Conservation (phyloP, 768 basidiomycete genomes). For the Pleurotus sapidus region DNA sequence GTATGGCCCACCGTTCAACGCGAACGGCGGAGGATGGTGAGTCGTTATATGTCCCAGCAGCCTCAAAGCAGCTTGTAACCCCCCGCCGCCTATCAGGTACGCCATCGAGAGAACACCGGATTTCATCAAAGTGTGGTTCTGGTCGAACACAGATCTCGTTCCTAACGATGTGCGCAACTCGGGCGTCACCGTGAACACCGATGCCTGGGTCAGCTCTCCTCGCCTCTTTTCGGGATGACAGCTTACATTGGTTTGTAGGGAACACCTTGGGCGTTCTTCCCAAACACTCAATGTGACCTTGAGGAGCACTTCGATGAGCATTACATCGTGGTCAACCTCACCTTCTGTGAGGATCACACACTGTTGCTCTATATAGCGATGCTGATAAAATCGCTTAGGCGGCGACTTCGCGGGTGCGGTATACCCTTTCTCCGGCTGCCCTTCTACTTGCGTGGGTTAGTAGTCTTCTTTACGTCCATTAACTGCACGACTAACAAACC, state of each 20-base stretch:
- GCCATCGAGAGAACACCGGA: constrained; percentile 57
- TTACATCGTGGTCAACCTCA: constrained; percentile 60
- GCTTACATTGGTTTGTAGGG: constrained; percentile 34
- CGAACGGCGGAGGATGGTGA: constrained; percentile 58
- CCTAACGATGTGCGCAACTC: constrained; percentile 47
- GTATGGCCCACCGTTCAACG: constrained; percentile 59
- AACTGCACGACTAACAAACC: no score
- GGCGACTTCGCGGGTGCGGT: constrained; percentile 57
- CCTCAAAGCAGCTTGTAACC: background rate
- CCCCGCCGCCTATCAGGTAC: constrained; percentile 35
- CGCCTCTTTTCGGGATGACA: background rate
- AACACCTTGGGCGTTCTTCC: constrained; percentile 59
- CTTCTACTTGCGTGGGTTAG: constrained; percentile 50
- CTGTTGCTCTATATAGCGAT: background rate
- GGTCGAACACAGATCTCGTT: constrained; percentile 46
- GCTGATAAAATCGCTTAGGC: constrained; percentile 26
- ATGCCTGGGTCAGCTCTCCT: constrained; percentile 42
- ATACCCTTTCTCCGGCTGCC: constrained; percentile 48
- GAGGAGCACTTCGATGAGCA: constrained; percentile 48
- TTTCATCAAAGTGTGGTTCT: constrained; percentile 72
- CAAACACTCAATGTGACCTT: constrained; percentile 56
- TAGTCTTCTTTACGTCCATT: constrained; percentile 4
- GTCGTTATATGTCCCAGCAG: constrained; percentile 10
- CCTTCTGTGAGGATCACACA: constrained; percentile 25
- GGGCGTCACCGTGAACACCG: constrained; percentile 40